Conservation (phyloP, 768 basidiomycete genomes). For the Boletus vinaceobasis region DNA sequence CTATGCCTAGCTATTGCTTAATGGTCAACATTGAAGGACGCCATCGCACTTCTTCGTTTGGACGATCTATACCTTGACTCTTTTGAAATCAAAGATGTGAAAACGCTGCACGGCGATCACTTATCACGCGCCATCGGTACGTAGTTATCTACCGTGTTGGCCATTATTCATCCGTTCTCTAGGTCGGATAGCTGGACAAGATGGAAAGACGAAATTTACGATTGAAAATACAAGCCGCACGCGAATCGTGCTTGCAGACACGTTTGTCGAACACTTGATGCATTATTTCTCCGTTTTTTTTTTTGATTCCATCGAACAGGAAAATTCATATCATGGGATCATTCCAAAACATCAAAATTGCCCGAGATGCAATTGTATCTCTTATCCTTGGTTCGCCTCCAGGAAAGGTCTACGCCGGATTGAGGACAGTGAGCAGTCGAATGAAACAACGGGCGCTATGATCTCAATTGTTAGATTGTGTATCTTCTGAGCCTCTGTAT, state of each 20-base stretch:
- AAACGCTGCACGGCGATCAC: slow-evolving; percentile 96
- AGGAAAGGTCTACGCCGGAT: slow-evolving; percentile 87
- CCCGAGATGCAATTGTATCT: slow-evolving; percentile 92
- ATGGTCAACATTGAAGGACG: slow-evolving; percentile 56
- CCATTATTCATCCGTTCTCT: slow-evolving; percentile 8
- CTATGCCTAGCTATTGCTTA: not conserved
- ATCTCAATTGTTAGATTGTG: slow-evolving; percentile 12
- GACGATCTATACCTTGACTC: slow-evolving; percentile 98
- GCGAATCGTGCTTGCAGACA: slow-evolving; percentile 97
- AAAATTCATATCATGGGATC: slow-evolving; percentile 99
- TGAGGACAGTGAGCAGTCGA: slow-evolving; percentile 87
- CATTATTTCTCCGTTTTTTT: not conserved
- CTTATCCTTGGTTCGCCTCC: slow-evolving; percentile 94
- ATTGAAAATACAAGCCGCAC: slow-evolving; percentile 97
- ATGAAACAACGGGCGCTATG: slow-evolving; percentile 91
- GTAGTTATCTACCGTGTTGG: slow-evolving; percentile 9
- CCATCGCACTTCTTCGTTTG: slow-evolving; percentile 89
- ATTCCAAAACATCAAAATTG: slow-evolving; percentile 98
- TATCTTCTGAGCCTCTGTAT: slow-evolving; percentile 3
- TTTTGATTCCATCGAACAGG: slow-evolving; percentile 39
- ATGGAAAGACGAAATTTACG: slow-evolving; percentile 97
- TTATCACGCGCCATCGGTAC: slow-evolving; percentile 94
- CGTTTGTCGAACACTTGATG: slow-evolving; percentile 50
- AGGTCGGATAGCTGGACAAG: slow-evolving; percentile 98
- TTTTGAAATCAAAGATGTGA: slow-evolving; percentile 99